These are phyloP conservation scores for Eucalyptus guilfoylei DNA, from an alignment of 345 rosid species.

Conservation along the genomic window DNA sequence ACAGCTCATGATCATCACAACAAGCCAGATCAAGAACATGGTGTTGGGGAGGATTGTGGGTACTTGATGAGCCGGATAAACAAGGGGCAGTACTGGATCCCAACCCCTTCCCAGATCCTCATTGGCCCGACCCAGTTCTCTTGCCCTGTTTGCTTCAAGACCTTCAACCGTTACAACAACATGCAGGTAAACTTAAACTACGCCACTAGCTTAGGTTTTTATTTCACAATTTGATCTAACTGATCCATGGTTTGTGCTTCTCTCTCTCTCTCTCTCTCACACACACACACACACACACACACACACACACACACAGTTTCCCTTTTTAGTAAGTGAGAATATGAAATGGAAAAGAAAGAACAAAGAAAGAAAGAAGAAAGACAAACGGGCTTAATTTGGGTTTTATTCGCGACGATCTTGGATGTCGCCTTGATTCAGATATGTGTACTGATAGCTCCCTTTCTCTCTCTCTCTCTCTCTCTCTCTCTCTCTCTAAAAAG, in stretches of 20 bases:
- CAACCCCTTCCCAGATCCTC: slow-evolving; percentile 95
- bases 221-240: neutral
- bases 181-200: slow-evolving; percentile 56
- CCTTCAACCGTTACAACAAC: slow-evolving; percentile 96
- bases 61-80: slow-evolving; percentile 58
- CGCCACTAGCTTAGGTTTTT: neutral
- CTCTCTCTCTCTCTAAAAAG: neutral
- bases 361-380: neutral
- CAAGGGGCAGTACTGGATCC: slow-evolving; percentile 98
- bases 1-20: neutral
- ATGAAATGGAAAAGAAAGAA: neutral
- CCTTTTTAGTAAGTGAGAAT: neutral
- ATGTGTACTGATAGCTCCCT: neutral
- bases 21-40: slow-evolving; percentile 19
- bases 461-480: neutral
- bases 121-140: slow-evolving; percentile 98
- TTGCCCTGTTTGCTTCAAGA: slow-evolving; percentile 95
- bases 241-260: neutral
- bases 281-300: rapidly evolving
- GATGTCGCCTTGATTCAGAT: neutral
- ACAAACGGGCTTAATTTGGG: neutral
- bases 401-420: neutral
- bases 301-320: neutral
- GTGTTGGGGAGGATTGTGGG: slow-evolving; percentile 36
- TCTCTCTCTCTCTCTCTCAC: neutral